Conservation (phyloP, 2,329 filamentous ascomycete genomes). For the Paramyrothecium roridum region DNA sequence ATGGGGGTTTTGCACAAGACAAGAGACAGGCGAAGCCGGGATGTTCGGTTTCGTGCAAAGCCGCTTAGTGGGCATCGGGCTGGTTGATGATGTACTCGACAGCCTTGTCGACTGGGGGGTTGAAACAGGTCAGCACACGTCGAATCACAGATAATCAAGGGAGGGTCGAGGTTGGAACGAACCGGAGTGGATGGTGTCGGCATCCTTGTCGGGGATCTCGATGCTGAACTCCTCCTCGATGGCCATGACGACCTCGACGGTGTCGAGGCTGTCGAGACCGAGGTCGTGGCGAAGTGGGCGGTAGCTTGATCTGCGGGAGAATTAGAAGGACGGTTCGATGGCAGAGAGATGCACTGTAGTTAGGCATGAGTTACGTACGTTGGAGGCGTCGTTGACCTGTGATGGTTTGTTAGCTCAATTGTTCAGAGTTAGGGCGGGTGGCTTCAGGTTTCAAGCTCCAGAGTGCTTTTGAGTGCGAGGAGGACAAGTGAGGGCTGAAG, state of each 20-base stretch:
- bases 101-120: conserved; percentile 75
- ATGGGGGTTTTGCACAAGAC: too few relatives aligned
- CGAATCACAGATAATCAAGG: too few relatives aligned
- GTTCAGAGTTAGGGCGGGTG: background rate
- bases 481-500: background rate
- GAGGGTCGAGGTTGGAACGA: conserved; percentile 36
- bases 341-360: conserved; percentile 5
- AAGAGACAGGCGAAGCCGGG: too few relatives aligned
- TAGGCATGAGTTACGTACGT: conserved; percentile 44
- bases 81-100: conserved; percentile 91
- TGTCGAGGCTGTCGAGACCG: conserved; percentile 94
- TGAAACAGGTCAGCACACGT: conserved; percentile 5
- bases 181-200: conserved; percentile 92
- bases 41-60: background rate
- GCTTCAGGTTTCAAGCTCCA: background rate
- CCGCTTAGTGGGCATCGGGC: conserved; percentile 74
- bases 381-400: conserved; percentile 65
- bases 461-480: background rate
- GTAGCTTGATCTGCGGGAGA: conserved; percentile 67
- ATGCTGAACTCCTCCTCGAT: conserved; percentile 95
- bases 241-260: conserved; percentile 99
- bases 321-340: conserved; percentile 13
- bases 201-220: conserved; percentile 97
- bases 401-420: conserved; percentile 21
- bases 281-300: conserved; percentile 95